These are phyloP conservation scores for Fraxinus angustifolia DNA, from an alignment of 305 asterid species.

Conservation along the genomic window DNA sequence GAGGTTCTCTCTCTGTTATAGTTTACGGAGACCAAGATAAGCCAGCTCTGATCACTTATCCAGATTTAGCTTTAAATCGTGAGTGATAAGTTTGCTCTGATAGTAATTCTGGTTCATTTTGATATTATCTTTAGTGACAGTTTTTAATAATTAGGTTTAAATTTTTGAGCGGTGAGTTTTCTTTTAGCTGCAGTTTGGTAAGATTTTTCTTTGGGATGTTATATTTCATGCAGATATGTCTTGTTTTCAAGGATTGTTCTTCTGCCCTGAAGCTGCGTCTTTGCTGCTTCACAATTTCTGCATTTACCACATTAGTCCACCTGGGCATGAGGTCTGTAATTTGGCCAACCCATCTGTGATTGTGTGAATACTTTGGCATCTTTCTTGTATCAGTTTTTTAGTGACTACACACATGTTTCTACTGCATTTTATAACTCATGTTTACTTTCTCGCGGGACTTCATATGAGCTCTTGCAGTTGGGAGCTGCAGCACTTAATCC, in stretches of 20 bases:
- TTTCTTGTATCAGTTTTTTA: not conserved
- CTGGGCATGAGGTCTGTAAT: constrained; percentile 81
- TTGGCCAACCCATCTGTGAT: constrained; percentile 18
- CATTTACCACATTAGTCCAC: constrained; percentile 77
- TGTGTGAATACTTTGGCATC: constrained; percentile 8
- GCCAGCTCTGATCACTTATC: constrained; percentile 76
- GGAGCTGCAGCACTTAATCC: constrained; percentile 78
- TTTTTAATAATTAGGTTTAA: not conserved
- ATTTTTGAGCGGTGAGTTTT: not conserved
- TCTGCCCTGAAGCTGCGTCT: constrained; percentile 87
- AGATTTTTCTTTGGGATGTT: not conserved
- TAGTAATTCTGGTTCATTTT: constrained; percentile 10
- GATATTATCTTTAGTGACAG: not conserved
- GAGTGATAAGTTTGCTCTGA: constrained; percentile 32
- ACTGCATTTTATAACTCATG: constrained; percentile 39
- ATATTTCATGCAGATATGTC: constrained; percentile 56
- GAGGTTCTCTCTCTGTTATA: constrained; percentile 75
- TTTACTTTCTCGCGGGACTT: constrained; percentile 42
- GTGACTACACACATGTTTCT: not conserved
- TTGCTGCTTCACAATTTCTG: constrained; percentile 81
- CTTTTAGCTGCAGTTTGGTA: not conserved
- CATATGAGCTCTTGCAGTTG: constrained; percentile 81
- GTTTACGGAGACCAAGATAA: constrained; percentile 75
- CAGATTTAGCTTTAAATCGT: constrained; percentile 81
- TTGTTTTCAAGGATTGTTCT: constrained; percentile 78